Evolutionary conservation across 2,329 filamentous ascomycete species (phyloP).

Genomic region (Trichoderma sp.): DNA sequence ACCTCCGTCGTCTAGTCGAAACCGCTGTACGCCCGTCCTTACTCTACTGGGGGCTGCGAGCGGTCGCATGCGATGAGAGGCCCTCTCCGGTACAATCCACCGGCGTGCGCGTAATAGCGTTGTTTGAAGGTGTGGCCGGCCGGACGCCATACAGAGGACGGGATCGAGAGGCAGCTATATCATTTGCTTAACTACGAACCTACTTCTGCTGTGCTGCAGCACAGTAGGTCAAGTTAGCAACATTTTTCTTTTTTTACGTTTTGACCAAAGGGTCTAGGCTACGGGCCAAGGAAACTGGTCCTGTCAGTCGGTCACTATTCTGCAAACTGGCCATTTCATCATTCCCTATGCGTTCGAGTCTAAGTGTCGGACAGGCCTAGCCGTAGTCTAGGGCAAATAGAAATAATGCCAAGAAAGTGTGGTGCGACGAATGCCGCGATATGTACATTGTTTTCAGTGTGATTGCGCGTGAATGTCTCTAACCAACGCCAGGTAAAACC

Average conservation of each 20-base stretch:
- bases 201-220: not conserved
- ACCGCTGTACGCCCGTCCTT: not conserved
- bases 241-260: conserved; percentile 23
- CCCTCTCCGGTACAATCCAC: conserved; percentile 10
- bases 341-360: not conserved
- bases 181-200: conserved; percentile 11
- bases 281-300: conserved; percentile 34
- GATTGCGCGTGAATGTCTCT: not conserved
- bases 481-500: not conserved
- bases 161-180: not conserved
- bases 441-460: not conserved
- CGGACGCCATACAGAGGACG: conserved; percentile 9
- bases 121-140: conserved; percentile 29
- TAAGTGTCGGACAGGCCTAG: conserved; percentile 34
- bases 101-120: conserved; percentile 10
- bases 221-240: not conserved
- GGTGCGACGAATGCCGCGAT: not conserved
- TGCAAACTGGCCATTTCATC: conserved; percentile 15
- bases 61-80: conserved; percentile 27
- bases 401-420: conserved; percentile 11
- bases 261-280: conserved; percentile 31
- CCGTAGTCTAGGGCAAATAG: conserved; percentile 38
- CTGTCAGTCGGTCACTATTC: conserved; percentile 38
- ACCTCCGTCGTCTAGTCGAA: not conserved
- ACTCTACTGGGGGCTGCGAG: not conserved